Base-by-base conservation (phyloP, 2,329 filamentous ascomycete genomes). In the Phyllosticta citribraziliensis region DNA sequence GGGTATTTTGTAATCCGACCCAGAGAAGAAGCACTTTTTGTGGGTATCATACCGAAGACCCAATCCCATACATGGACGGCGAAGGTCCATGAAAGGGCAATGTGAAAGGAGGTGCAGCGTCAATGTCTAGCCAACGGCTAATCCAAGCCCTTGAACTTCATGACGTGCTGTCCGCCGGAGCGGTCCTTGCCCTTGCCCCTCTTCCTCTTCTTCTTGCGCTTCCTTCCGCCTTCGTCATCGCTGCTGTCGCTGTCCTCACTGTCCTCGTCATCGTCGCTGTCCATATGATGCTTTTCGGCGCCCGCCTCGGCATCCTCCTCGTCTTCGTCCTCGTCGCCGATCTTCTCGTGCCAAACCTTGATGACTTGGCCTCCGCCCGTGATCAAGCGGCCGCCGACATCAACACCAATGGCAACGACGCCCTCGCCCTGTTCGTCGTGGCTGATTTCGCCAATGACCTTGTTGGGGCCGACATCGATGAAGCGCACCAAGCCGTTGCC, bases 261-360 rank as follows among this genome's bases (percentile, higher is more conserved):
- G 33, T 70, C 67, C 3, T 72, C 72, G 1, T 75, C 74, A 3
- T 77, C 76, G 10, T 78, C 77, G 12, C 69, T 71, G 22, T 78
- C 67, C 30, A 65, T 63, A 2, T 51, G 53, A 8, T 69, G 66
- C 63, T 72, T 73, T 5, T 70, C 68, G 5, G 65, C 69, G 1
- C 67, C 68, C 9, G 75, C 73, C 6, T 67, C 70, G 33, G 72
- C 69, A 19, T 79, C 80, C 0, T 82, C 81, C 0, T 79, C 80
- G 1, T 78, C 78, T 6, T 68, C 67, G 6, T 51, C 57, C 11
- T 82, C 79, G 2, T 80, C 72, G 62, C 78, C 79, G n/a, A 82
- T 78, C 63, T 87, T 83, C 70, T 94, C 85, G 63, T 85, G 85
- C 94, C 94, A 99, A 1, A 97, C 86, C 74, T 97, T 97, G 65